Evolutionary conservation across 257 asterid species (phyloP), one percentile per base, ranked within the genome.

Genomic region (Fraxinus quadrangulata): DNA sequence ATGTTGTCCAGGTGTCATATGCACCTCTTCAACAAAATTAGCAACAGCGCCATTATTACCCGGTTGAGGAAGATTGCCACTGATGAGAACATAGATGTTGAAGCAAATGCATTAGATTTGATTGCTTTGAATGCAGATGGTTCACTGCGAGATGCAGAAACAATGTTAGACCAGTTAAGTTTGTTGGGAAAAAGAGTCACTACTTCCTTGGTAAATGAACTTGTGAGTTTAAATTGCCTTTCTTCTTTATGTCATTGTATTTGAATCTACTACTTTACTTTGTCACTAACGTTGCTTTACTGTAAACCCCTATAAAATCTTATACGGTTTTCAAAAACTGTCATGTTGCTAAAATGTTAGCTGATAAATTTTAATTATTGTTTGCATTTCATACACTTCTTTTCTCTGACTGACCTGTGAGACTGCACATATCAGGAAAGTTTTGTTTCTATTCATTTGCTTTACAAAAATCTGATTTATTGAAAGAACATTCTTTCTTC

Each of bases 51-150:
- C 39, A 89, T 96, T 68, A 88, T 92, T 77, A 83, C 85, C 26
- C 88, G 97, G 73, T 84, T 96, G 75, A 87, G 82, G 89, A 93
- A 89, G 89, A 91, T 96, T 51, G 89, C 86, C 33, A 24, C 74
- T 16, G 92, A 89, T 6, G 98, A 92, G 83, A 88, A 84, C 47
- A 78, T 92, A 77, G 97, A 94, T 73, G 92, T 90, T 47, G 99
- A 93, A 49, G 30, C 84, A 16, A 96, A 96, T 80, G 98, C 99
- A 14, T 67, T 96, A 19, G 97, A 96, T 78, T 77, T 96, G 84
- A 94, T 96, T 80, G 97, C 97, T 61, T 77, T 85, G 26, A 96
- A 94, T 85, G 97, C 98, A 6, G 96, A 96, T 88, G 99, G 99
- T 71, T 96, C 99, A 5, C 87, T 92, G 68, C 87, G 94, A 69